Evolutionary conservation across 441 rosid genomes (phyloP), one percentile per base, ranked within the genome.

Genomic region (Pelargonium fulgidum): DNA sequence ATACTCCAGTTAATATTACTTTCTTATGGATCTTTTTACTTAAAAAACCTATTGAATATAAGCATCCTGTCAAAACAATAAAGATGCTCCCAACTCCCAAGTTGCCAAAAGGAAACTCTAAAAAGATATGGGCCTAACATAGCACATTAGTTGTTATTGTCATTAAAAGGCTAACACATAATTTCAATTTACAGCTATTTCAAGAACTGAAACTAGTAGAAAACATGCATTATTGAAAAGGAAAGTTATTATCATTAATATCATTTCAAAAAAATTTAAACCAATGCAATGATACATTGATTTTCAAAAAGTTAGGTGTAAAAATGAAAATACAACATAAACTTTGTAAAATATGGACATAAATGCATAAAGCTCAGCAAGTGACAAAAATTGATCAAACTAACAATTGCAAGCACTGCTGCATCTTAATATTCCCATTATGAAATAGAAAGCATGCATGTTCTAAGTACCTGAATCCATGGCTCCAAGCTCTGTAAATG

Each of bases 401-500:
- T 13, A 54, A 56, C 50, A 62, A 1, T 19, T 65, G 68, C 68
- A 5, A 41, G 26, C 29, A 42, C 9, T 14, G 12, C 42, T 65
- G 52, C 68, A 7, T 22, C 20, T 45, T 20, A 20, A 45, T 10
- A 17, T 48, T 52, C 19, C 20, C 69, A 4, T 19, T 45, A 45
- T 50, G 59, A 36, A 47, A 22, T 24, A 17, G 69, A 24, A 12
- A 6, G 61, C 24, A 47, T 11, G 13, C 61, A 17, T 14, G 56
- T n/a, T 66, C 44, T 52, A n/a, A 33, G 39, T 67, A 94, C 98
- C 95, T 92, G 98, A 76, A 95, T 74, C 99, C 97, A 95, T 73
- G 97, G 98, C 78, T 95, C 98, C 87, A 95, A 86, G 78, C 88
- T 86, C 84, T 87, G 97, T 77, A 95, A 80, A 82, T 95, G 92